Conservation (phyloP, 2,329 filamentous ascomycete genomes). For the Drechslera avenae region DNA sequence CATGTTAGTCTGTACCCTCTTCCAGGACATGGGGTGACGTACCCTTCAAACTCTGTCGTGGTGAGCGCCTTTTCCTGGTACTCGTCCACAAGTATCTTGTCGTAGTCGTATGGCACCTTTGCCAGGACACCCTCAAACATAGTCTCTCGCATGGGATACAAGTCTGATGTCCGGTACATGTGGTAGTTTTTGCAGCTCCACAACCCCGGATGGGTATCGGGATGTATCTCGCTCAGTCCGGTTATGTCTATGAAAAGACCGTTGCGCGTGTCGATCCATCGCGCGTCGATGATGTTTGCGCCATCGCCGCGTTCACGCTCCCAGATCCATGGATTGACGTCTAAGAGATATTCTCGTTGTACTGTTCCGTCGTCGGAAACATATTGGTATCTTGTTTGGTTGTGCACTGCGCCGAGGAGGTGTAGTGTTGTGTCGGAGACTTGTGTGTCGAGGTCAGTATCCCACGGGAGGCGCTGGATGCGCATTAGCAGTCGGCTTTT, state of each 20-base stretch:
- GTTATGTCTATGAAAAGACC: constrained; percentile 87
- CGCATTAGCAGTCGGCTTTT: constrained; percentile 19
- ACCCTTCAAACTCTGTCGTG: constrained; percentile 66
- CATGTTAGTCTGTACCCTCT: constrained; percentile 7
- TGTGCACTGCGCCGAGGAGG: constrained; percentile 68
- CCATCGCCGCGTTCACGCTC: constrained; percentile 68
- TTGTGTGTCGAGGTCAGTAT: constrained; percentile 84
- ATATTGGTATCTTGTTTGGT: constrained; percentile 66
- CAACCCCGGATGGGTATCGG: constrained; percentile 63
- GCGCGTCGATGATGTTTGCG: constrained; percentile 79
- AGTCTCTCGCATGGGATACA: constrained; percentile 76
- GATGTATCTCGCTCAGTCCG: constrained; percentile 70
- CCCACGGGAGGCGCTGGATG: constrained; percentile 75
- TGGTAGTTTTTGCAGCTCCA: constrained; percentile 85
- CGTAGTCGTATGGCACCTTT: constrained; percentile 71
- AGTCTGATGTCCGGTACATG: constrained; percentile 69
- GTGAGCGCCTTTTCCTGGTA: constrained; percentile 67
- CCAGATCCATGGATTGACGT: constrained; percentile 73
- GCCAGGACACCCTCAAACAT: constrained; percentile 76
- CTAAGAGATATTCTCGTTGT: constrained; percentile 68
- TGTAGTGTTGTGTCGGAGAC: constrained; percentile 70
- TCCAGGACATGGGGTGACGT: constrained; percentile 3
- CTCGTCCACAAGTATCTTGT: constrained; percentile 68
- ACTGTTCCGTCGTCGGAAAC: constrained; percentile 43
- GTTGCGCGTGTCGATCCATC: constrained; percentile 78